Percentiles rank a stretch among this genome's conserved stretches.
phyloP scores from a whole-genome alignment of 257 asterid species.

The Gentiana straminea region DNA sequence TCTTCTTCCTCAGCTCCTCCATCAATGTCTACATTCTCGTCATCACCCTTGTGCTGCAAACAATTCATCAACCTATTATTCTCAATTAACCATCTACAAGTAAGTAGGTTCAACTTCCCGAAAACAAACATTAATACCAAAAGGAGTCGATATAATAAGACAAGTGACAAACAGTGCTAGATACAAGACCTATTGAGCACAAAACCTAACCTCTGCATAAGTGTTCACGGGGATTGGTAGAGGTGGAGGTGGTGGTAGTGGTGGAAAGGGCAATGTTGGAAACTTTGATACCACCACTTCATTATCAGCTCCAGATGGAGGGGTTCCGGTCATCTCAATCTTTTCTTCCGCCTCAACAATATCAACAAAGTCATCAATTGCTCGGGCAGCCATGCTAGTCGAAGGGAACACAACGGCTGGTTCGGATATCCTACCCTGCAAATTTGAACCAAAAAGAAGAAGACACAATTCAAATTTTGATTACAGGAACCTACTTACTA shows the following conservation, averaged over 20 bases:
- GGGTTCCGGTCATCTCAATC: slow-evolving; percentile 20
- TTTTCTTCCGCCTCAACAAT: slow-evolving; percentile 46
- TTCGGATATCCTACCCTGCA: slow-evolving; percentile 49
- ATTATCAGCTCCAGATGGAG: slow-evolving; percentile 18
- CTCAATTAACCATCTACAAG: too few species aligned
- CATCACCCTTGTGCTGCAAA: slow-evolving; percentile 57
- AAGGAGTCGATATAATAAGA: too few species aligned
- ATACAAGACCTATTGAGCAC: too few species aligned
- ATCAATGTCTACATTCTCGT: slow-evolving; percentile 40
- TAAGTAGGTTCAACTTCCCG: too few species aligned
- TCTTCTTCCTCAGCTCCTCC: slow-evolving; percentile 43
- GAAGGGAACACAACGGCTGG: slow-evolving; percentile 37
- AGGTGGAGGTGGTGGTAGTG: slow-evolving; percentile 70
- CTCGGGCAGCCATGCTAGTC: slow-evolving; percentile 84
- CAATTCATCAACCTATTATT: slow-evolving; percentile 4
- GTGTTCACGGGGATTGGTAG: slow-evolving; percentile 50
- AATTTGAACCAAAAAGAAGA: slow-evolving; percentile 4
- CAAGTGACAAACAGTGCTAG: too few species aligned
- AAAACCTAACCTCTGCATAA: slow-evolving; percentile 41
- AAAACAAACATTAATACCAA: too few species aligned
- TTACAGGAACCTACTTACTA: too few species aligned
- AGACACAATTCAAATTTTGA: not conserved
- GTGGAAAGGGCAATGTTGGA: slow-evolving; percentile 31
- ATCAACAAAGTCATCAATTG: slow-evolving; percentile 60
- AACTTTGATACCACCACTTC: slow-evolving; percentile 21